Conservation (phyloP, 2,329 filamentous ascomycete genomes). For the Exophiala alcalophila region DNA sequence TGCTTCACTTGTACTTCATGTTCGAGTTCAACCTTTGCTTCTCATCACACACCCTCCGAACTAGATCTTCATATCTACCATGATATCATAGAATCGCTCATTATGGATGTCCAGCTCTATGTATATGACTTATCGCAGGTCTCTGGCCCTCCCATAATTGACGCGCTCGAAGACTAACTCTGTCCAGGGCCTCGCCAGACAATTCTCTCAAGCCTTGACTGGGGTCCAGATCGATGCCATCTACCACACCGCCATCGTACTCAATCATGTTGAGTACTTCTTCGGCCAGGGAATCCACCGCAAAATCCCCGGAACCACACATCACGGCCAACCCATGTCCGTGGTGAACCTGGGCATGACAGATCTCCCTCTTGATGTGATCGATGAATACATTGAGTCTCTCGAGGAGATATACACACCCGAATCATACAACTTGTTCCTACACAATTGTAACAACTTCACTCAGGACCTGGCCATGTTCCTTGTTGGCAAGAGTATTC, state of each 20-base stretch:
- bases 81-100: neutral
- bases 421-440: slow-evolving; percentile 83
- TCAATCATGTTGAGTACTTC: slow-evolving; percentile 82
- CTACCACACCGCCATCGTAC: slow-evolving; percentile 88
- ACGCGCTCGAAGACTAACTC: slow-evolving; percentile 5
- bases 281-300: slow-evolving; percentile 86
- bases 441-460: slow-evolving; percentile 98
- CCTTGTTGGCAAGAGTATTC: slow-evolving; percentile 81
- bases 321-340: slow-evolving; percentile 81
- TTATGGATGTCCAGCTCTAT: slow-evolving; percentile 77
- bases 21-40: too few relatives aligned
- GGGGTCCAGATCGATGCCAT: slow-evolving; percentile 81
- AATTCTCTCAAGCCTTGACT: slow-evolving; percentile 59
- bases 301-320: slow-evolving; percentile 75
- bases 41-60: too few relatives aligned
- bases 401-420: slow-evolving; percentile 77
- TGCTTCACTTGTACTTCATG: too few relatives aligned
- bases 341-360: slow-evolving; percentile 72
- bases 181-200: slow-evolving; percentile 53
- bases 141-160: neutral
- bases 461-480: slow-evolving; percentile 90
- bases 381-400: slow-evolving; percentile 84
- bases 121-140: slow-evolving; percentile 72
- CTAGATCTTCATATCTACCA: too few relatives aligned
- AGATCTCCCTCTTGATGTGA: slow-evolving; percentile 72